Percentiles rank a stretch among this genome's conserved stretches.
phyloP scores from a whole-genome alignment of 2,329 filamentous ascomycete species.

The Trichophyton simii region DNA sequence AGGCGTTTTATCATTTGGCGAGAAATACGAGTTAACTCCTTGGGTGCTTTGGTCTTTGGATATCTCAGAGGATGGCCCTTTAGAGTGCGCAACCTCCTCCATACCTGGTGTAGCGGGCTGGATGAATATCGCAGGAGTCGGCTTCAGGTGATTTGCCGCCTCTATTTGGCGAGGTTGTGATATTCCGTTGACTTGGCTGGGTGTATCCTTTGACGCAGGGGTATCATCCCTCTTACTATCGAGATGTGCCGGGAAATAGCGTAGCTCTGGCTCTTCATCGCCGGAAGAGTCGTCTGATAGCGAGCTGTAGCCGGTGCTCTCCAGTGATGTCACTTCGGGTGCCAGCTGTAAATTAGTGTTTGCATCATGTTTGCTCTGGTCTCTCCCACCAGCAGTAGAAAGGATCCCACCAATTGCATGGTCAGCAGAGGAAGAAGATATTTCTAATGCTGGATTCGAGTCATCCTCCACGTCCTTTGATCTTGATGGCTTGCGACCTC shows the following conservation, averaged over 20 bases:
- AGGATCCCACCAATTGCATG: conserved; percentile 40
- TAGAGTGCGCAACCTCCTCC: conserved; percentile 18
- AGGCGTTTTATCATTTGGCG: neutral
- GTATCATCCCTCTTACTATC: conserved; percentile 5
- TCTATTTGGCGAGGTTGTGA: conserved; percentile 10
- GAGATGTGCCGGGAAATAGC: neutral
- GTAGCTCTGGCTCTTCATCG: conserved; percentile 23
- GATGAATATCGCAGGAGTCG: conserved; percentile 33
- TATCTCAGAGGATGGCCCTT: neutral
- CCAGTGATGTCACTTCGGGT: conserved; percentile 57
- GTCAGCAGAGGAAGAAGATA: conserved; percentile 39
- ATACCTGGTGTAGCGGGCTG: conserved; percentile 37
- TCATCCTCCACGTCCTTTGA: conserved; percentile 5
- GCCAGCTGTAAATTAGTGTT: conserved; percentile 53
- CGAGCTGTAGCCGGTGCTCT: conserved; percentile 52
- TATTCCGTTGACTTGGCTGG: neutral
- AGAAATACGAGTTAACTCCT: neutral
- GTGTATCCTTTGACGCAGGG: neutral
- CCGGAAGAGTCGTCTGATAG: conserved; percentile 40
- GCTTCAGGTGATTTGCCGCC: neutral
- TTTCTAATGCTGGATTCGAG: conserved; percentile 17
- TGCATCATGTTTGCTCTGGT: conserved; percentile 1
- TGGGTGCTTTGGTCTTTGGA: neutral
- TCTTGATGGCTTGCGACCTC: conserved; percentile 29
- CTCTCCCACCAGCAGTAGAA: conserved; percentile 30